Base-by-base conservation (phyloP, 192 early-diverging fungal species). In the Umbelopsis isabellina region DNA sequence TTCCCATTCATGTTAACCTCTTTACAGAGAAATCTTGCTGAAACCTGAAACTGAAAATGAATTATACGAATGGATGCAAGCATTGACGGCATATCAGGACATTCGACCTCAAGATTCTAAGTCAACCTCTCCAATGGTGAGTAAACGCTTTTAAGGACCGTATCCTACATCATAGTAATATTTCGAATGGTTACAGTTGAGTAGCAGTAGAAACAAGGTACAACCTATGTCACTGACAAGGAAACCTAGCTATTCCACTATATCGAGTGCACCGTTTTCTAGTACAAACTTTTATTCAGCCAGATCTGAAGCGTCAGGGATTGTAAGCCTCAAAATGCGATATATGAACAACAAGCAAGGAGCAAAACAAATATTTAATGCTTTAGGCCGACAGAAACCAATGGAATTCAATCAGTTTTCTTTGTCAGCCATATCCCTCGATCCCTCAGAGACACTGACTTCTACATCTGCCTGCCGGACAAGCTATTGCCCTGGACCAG, bases 51-150 rank as follows among this genome's bases (percentile, higher is more conserved):
- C 47, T 33, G 67, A 69, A 18, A 49, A 49, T 8, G 67, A 69
- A 18, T 46, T 47, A 9, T 52, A 52, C 15, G 67, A 69, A 3
- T 69, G 67, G 67, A 69, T 52, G 67, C 35, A 41, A 44, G 67
- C 67, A 12, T 20, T 69, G 0, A 49, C 51, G 0, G 12, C 18
- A 13, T 69, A 47, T 20, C 44, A 69, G 27, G 30, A 61, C 18
- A 61, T 61, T 61, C 55, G 55, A 11, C 55, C 55, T 6, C 55
- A 61, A 61, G 55, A 61, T 33, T n/a, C 55, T 15, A 61, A 30
- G 16, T 61, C 55, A 18, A 61, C 25, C 15, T 35, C 33, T 25
- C 55, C 55, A 35, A 61, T 61, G 55, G 55, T 61, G 18, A 61
- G 16, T 3, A 35, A 30, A 30, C 27, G 3, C 27, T 30, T 30